Evolutionary conservation across 116 monocot genomes (phyloP).

Genomic region (Iris pallida): DNA sequence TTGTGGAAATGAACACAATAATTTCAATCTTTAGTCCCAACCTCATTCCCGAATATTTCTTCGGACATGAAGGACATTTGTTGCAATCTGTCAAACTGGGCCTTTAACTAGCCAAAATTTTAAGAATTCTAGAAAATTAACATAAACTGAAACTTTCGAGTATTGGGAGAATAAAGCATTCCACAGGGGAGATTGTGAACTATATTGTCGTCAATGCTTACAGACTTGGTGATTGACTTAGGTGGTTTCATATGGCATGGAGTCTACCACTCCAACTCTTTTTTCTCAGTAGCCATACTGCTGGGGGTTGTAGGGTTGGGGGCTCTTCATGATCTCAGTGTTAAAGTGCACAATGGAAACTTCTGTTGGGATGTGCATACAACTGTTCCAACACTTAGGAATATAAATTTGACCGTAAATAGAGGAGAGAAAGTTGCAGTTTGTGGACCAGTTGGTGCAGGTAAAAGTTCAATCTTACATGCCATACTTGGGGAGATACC

Average conservation of each 20-base stretch:
- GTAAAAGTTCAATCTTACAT: constrained; percentile 64
- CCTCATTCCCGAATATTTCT: too few species aligned
- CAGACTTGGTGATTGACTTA: constrained; percentile 38
- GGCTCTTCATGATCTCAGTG: constrained; percentile 4
- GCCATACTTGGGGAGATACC: constrained; percentile 82
- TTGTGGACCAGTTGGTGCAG: constrained; percentile 70
- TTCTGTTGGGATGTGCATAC: constrained; percentile 52
- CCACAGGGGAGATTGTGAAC: constrained; percentile 37
- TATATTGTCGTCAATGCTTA: constrained; percentile 47
- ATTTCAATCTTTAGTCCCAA: too few species aligned
- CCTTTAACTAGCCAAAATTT: too few species aligned
- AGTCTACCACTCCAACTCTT: constrained; percentile 28
- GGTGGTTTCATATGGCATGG: constrained; percentile 46
- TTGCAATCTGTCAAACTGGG: too few species aligned
- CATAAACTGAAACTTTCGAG: constrained; percentile 21
- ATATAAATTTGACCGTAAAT: constrained; percentile 32
- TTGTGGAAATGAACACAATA: too few species aligned
- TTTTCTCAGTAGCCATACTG: constrained; percentile 24
- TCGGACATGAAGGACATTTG: too few species aligned
- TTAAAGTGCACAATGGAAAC: constrained; percentile 34
- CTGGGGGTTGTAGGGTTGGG: constrained; percentile 26
- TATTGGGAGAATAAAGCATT: constrained; percentile 22
- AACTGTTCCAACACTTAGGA: constrained; percentile 31
- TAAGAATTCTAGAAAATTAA: too few species aligned
- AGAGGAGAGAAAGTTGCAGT: constrained; percentile 63